phyloP scores from a whole-genome alignment of 495 filamentous ascomycete species.

The Thozetella sp. region DNA sequence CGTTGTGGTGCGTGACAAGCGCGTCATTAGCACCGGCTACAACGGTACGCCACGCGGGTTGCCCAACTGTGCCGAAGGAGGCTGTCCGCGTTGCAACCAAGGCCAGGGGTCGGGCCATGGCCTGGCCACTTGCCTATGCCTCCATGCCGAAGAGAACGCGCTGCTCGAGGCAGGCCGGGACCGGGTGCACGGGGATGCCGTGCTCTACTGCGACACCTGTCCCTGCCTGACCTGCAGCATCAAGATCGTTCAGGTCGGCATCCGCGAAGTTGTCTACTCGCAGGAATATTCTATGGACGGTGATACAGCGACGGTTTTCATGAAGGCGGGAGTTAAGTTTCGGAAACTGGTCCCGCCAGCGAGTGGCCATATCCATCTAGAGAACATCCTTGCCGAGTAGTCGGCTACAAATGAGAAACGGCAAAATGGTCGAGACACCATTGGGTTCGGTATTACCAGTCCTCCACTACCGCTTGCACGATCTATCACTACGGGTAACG shows the following conservation, averaged over 20 bases:
- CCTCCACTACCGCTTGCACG: too few species aligned
- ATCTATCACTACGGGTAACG: too few species aligned
- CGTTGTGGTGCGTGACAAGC: slow-evolving; percentile 84
- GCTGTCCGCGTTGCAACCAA: slow-evolving; percentile 84
- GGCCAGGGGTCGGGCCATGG: slow-evolving; percentile 68
- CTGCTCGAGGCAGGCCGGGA: slow-evolving; percentile 92
- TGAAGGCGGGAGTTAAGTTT: slow-evolving; percentile 73
- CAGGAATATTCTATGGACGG: slow-evolving; percentile 93
- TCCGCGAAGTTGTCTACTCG: slow-evolving; percentile 91
- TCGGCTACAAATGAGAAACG: not conserved
- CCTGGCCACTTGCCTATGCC: slow-evolving; percentile 85
- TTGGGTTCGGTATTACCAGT: too few species aligned
- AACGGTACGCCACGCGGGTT: slow-evolving; percentile 91
- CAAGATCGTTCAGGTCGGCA: slow-evolving; percentile 95
- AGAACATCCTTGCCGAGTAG: not conserved
- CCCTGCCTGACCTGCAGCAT: slow-evolving; percentile 98
- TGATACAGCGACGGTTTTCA: slow-evolving; percentile 78
- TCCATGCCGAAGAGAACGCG: slow-evolving; percentile 98
- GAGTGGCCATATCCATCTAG: slow-evolving; percentile 32
- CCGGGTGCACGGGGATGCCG: slow-evolving; percentile 74
- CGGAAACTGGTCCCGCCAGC: slow-evolving; percentile 81
- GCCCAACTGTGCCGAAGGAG: slow-evolving; percentile 89
- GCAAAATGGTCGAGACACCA: too few species aligned
- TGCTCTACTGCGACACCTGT: slow-evolving; percentile 95
- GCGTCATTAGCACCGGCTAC: slow-evolving; percentile 96